Conservation (phyloP, 177 flowering plant genomes). For the Vitis hybrid region DNA sequence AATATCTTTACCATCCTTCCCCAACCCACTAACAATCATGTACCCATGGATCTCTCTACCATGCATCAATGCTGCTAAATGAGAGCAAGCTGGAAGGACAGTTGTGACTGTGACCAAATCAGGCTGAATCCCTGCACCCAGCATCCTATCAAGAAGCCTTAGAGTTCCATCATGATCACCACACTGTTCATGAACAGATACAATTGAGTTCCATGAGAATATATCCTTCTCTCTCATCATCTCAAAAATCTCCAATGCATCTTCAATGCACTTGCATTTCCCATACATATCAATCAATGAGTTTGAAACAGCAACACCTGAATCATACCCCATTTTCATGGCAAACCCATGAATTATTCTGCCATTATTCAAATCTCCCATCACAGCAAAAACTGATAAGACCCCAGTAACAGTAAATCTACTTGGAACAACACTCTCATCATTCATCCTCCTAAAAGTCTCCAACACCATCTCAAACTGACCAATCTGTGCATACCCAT, state of each 20-base stretch:
- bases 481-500: constrained; percentile 43
- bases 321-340: constrained; percentile 48
- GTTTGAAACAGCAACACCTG: constrained; percentile 46
- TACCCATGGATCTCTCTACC: constrained; percentile 65
- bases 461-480: constrained; percentile 28
- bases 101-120: constrained; percentile 54
- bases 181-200: constrained; percentile 47
- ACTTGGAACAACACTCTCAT: constrained; percentile 28
- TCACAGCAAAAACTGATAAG: constrained; percentile 41
- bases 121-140: constrained; percentile 32
- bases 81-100: constrained; percentile 55
- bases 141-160: constrained; percentile 46
- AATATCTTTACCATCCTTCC: constrained; percentile 11
- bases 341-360: constrained; percentile 53
- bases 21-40: constrained; percentile 50
- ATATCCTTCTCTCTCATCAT: constrained; percentile 52
- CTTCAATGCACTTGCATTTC: constrained; percentile 42
- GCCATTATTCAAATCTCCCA: constrained; percentile 43
- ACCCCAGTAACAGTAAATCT: constrained; percentile 43
- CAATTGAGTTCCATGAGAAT: constrained; percentile 71
- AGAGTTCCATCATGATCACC: constrained; percentile 52
- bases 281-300: constrained; percentile 76
- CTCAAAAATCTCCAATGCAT: constrained; percentile 46
- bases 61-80: constrained; percentile 54
- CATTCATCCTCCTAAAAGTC: constrained; percentile 32